Evolutionary conservation across 1,139 yeast species (phyloP).

Genomic region (Fermentozyma sake): DNA sequence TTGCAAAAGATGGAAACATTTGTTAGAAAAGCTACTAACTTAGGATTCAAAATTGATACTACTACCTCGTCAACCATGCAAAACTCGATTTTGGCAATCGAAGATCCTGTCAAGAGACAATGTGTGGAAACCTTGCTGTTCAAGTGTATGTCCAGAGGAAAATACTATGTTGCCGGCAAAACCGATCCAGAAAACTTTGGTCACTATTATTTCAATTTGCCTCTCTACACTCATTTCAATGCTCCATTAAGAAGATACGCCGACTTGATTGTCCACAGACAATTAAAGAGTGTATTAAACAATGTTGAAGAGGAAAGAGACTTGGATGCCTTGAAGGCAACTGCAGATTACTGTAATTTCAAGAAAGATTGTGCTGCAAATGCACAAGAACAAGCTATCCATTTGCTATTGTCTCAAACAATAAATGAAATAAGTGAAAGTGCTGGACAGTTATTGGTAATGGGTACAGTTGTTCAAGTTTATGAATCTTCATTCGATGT

Average conservation of each 20-base stretch:
- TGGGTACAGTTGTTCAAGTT: constrained; percentile 87
- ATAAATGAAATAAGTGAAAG: constrained; percentile 72
- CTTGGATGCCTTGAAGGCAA: constrained; percentile 67
- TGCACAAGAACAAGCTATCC: constrained; percentile 95
- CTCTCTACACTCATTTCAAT: constrained; percentile 89
- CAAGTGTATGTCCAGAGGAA: constrained; percentile 83
- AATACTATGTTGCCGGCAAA: constrained; percentile 84
- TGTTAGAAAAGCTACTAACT: constrained; percentile 60
- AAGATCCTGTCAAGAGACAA: constrained; percentile 60
- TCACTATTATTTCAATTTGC: constrained; percentile 78
- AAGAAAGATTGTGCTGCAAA: constrained; percentile 90
- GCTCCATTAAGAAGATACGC: constrained; percentile 91
- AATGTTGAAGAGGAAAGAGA: constrained; percentile 41
- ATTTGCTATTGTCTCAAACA: constrained; percentile 76
- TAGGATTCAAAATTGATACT: constrained; percentile 71
- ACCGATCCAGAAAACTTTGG: constrained; percentile 74
- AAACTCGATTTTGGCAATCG: constrained; percentile 61
- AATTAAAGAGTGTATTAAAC: constrained; percentile 63
- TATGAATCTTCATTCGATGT: constrained; percentile 96
- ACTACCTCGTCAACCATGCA: constrained; percentile 71
- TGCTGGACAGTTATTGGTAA: constrained; percentile 77
- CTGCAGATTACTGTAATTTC: constrained; percentile 90
- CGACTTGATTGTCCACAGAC: constrained; percentile 89
- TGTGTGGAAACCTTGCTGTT: constrained; percentile 76
- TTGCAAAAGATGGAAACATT: constrained; percentile 78